Percentiles rank a stretch among this genome's conserved stretches.
Evolutionary conservation across 306 rosid genomes (phyloP).

Genomic region (Fragaria vesca): DNA sequence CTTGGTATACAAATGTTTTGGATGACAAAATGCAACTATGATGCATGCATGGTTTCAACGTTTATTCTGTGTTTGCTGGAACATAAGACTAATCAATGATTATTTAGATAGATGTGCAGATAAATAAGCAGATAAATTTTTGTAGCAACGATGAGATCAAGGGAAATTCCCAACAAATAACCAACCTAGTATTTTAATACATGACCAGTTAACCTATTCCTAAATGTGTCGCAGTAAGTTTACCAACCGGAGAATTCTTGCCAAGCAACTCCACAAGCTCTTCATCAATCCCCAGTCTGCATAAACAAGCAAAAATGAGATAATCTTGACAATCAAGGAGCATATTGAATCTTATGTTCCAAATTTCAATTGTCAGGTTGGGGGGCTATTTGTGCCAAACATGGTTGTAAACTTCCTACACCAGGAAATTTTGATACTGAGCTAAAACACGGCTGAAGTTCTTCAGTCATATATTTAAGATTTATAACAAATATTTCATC

Average conservation of each 20-base stretch:
- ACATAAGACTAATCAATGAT: background rate
- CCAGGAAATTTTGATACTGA: background rate
- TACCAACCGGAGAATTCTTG: constrained; percentile 76
- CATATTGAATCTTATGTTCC: background rate
- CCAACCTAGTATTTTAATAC: constrained; percentile 4
- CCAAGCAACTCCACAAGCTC: constrained; percentile 91
- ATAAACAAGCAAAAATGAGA: constrained; percentile 30
- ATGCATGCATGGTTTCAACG: background rate
- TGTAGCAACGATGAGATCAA: background rate
- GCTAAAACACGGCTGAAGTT: background rate
- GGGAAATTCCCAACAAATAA: background rate
- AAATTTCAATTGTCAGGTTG: background rate
- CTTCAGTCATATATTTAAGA: background rate
- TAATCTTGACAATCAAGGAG: background rate
- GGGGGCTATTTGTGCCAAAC: background rate
- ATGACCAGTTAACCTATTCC: background rate
- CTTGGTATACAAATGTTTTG: background rate
- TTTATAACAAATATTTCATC: background rate
- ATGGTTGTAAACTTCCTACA: background rate
- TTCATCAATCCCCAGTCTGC: constrained; percentile 93
- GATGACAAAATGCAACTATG: background rate
- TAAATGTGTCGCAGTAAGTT: background rate
- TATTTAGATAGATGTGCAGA: background rate
- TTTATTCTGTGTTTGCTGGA: background rate
- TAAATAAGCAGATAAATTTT: background rate